Evolutionary conservation across 2,329 filamentous ascomycete genomes (phyloP).

Genomic region (Orbilia ellipsospora): DNA sequence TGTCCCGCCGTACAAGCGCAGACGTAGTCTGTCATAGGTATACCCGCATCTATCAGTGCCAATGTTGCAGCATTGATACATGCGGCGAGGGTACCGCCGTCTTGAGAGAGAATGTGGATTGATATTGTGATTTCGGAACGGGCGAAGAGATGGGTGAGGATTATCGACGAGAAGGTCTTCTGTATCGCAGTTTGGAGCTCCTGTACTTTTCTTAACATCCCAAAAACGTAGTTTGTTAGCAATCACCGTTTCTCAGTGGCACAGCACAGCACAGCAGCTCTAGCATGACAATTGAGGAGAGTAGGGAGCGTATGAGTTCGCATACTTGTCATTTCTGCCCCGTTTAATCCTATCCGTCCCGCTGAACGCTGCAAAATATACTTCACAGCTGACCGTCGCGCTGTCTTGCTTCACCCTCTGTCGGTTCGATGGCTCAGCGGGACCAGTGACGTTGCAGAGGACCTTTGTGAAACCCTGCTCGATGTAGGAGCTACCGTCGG

Average conservation of each 20-base stretch:
- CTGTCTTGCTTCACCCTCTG: conserved; percentile 66
- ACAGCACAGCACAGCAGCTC: background rate
- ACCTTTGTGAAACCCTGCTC: conserved; percentile 98
- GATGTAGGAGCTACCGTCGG: conserved; percentile 91
- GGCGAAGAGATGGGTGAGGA: conserved; percentile 89
- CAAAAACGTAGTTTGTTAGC: background rate
- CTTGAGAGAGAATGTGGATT: conserved; percentile 87
- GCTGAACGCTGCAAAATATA: conserved; percentile 87
- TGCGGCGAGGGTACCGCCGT: conserved; percentile 88
- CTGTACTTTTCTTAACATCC: conserved; percentile 73
- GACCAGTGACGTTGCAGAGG: conserved; percentile 89
- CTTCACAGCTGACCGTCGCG: conserved; percentile 80
- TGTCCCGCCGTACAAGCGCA: conserved; percentile 88
- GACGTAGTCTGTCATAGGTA: conserved; percentile 94
- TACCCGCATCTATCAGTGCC: conserved; percentile 90
- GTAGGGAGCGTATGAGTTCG: background rate
- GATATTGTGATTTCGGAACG: conserved; percentile 85
- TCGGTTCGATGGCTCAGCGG: conserved; percentile 74
- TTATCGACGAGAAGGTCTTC: conserved; percentile 77
- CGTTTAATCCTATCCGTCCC: conserved; percentile 84
- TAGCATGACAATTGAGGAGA: background rate
- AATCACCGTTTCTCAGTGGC: conserved; percentile 2
- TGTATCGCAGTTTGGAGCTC: conserved; percentile 84
- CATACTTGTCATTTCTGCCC: conserved; percentile 80
- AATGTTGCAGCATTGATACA: conserved; percentile 92